Evolutionary conservation across 805 yeast genomes (phyloP).

Genomic region (Lachancea sp.): DNA sequence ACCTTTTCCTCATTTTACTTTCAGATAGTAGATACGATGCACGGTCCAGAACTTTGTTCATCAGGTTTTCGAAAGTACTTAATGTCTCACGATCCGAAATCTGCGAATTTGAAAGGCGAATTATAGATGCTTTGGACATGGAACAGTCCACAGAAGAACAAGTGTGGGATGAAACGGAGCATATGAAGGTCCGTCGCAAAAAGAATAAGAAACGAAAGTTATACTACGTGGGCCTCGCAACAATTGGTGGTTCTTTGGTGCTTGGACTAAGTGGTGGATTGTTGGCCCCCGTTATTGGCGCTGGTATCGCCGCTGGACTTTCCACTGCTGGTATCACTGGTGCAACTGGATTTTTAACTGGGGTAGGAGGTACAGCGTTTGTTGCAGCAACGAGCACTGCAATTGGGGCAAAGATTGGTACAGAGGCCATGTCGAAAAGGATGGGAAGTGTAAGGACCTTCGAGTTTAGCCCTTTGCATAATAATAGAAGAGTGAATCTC

Average conservation of each 20-base stretch:
- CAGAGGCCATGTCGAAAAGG: constrained; percentile 75
- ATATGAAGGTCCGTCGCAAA: constrained; percentile 66
- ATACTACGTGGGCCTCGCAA: constrained; percentile 89
- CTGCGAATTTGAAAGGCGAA: constrained; percentile 81
- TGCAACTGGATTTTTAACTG: constrained; percentile 88
- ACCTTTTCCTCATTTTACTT: constrained; percentile 69
- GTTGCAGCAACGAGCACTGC: constrained; percentile 90
- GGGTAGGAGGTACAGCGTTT: constrained; percentile 92
- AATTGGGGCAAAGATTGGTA: constrained; percentile 85
- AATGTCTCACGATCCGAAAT: constrained; percentile 62
- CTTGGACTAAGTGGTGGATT: constrained; percentile 93
- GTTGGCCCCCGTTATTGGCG: constrained; percentile 96
- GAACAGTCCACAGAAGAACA: constrained; percentile 71
- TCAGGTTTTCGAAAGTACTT: constrained; percentile 58
- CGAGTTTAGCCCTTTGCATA: constrained; percentile 88
- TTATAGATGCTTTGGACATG: constrained; percentile 84
- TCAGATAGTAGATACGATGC: constrained; percentile 86
- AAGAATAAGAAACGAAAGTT: constrained; percentile 58
- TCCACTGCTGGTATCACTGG: constrained; percentile 93
- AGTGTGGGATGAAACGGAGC: constrained; percentile 64
- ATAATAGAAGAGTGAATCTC: constrained; percentile 79
- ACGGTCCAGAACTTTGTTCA: constrained; percentile 74
- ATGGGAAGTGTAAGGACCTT: constrained; percentile 90
- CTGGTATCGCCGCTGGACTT: constrained; percentile 95
- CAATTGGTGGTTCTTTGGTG: constrained; percentile 91